Conservation (phyloP, 257 asterid species). For the Jacaranda mimosifolia region DNA sequence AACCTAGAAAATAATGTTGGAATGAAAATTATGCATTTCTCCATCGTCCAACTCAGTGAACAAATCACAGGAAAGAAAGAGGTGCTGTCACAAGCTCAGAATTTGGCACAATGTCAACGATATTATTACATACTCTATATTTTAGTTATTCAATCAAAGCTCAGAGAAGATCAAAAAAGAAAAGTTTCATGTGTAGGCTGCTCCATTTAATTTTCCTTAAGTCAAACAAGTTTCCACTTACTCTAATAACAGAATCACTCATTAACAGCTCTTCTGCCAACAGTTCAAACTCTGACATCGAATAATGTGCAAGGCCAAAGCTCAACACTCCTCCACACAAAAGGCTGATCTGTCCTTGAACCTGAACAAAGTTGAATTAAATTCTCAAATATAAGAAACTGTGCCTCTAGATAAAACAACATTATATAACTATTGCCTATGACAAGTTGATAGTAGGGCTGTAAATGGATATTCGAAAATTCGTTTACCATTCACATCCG, state of each 20-base stretch:
- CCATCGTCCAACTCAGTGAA: not conserved
- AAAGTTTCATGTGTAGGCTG: slow-evolving; percentile 9
- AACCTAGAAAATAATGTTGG: slow-evolving; percentile 61
- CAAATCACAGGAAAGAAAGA: slow-evolving; percentile 9
- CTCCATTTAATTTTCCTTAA: slow-evolving; percentile 23
- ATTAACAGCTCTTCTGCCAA: slow-evolving; percentile 96
- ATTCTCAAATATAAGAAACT: slow-evolving; percentile 17
- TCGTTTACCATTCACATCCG: no score
- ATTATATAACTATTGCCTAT: not conserved
- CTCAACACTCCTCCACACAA: slow-evolving; percentile 75
- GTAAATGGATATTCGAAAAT: no score
- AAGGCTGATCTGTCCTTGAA: slow-evolving; percentile 96
- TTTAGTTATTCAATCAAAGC: slow-evolving; percentile 1
- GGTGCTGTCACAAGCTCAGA: slow-evolving; percentile 14
- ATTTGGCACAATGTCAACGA: slow-evolving; percentile 6
- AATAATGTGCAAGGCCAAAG: slow-evolving; percentile 90
- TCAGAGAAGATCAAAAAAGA: not conserved
- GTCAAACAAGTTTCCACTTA: slow-evolving; percentile 42
- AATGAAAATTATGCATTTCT: slow-evolving; percentile 20
- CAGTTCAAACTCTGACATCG: slow-evolving; percentile 95
- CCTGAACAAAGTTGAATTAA: slow-evolving; percentile 56
- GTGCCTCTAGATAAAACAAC: slow-evolving; percentile 11
- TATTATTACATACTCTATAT: slow-evolving; percentile 1
- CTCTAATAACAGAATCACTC: slow-evolving; percentile 92
- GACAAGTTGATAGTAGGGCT: slow-evolving; percentile 13